Evolutionary conservation across 2,329 filamentous ascomycete genomes (phyloP).

Genomic region (Monilinia aucupariae): DNA sequence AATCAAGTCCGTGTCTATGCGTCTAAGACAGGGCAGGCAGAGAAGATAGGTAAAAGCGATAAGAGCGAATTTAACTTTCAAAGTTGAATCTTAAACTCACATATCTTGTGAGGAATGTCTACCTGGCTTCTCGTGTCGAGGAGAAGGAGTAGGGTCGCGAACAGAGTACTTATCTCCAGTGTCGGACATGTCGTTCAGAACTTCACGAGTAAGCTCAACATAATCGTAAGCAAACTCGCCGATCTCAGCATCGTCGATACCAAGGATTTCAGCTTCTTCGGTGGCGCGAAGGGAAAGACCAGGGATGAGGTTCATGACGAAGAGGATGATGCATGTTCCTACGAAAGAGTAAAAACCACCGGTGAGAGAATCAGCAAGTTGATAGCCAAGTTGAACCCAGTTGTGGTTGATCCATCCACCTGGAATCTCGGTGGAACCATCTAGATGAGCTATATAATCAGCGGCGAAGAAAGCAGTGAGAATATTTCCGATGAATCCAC

Average conservation of each 20-base stretch:
- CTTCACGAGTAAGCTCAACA: constrained; percentile 68
- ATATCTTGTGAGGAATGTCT: constrained; percentile 3
- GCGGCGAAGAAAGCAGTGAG: constrained; percentile 78
- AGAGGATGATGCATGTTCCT: constrained; percentile 72
- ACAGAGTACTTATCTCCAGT: constrained; percentile 11
- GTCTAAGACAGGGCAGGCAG: background rate
- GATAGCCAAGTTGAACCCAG: constrained; percentile 79
- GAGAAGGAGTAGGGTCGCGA: constrained; percentile 2
- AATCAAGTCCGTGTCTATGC: background rate
- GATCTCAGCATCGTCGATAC: constrained; percentile 85
- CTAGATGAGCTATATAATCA: constrained; percentile 77
- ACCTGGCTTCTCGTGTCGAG: background rate
- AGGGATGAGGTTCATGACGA: constrained; percentile 73
- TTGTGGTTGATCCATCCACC: constrained; percentile 81
- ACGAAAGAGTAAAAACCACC: constrained; percentile 75
- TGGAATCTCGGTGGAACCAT: constrained; percentile 59
- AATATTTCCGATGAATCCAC: constrained; percentile 73
- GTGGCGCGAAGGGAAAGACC: constrained; percentile 67
- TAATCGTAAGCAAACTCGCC: constrained; percentile 96
- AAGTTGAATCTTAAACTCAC: background rate
- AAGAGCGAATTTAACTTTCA: background rate
- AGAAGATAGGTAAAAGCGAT: background rate
- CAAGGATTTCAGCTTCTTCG: constrained; percentile 74
- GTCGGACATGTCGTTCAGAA: constrained; percentile 36
- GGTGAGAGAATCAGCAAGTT: constrained; percentile 73